Base-by-base conservation (phyloP, 2,329 filamentous ascomycete species). In the Xylariaceae sp. region DNA sequence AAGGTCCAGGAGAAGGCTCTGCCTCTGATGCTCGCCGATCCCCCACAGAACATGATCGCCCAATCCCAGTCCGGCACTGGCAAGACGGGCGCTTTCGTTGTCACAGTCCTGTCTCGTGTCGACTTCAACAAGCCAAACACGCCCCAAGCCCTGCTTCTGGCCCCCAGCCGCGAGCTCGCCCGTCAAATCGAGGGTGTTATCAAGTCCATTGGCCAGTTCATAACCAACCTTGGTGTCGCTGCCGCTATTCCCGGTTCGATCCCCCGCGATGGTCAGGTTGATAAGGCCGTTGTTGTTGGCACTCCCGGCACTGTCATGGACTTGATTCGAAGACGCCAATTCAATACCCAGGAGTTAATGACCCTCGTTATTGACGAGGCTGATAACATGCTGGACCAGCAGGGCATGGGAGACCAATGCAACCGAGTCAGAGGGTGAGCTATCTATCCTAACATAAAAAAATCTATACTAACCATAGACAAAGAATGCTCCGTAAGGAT, bases 11-110 rank as follows among this genome's bases (percentile, higher is more conserved):
- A 95, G 67, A 88, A 86, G 58, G 93, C 93, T 1, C 79, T 98
- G 16, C 93, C 93, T 22, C 77, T 98, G 44, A 86, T 98, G 62
- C 79, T 98, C 53, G 73, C 79, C 58, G 76, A 95, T 62, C 92
- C 93, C n/a, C 86, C 92, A 1, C 77, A 78, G 54, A 97, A 97
- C 69, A 86, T 98, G 79, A 92, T 98, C 62, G 93, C 91, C 3
- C 93, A 98, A 70, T 98, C 93, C n/a, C 93, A 98, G 68, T 98
- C 93, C 2, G 93, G 93, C 58, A 98, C 93, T 17, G 93, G 93
- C 62, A 98, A 98, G 75, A 98, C 93, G 0, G 93, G 91, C 17
- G 93, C 93, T 19, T 98, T 98, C 66, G 88, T 93, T 37, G 84
- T 95, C 51, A 95, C 95, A 50, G 86, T 95, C 49, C 78, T 98